phyloP scores from a whole-genome alignment of 83 land plant species.

The Larix sibirica region DNA sequence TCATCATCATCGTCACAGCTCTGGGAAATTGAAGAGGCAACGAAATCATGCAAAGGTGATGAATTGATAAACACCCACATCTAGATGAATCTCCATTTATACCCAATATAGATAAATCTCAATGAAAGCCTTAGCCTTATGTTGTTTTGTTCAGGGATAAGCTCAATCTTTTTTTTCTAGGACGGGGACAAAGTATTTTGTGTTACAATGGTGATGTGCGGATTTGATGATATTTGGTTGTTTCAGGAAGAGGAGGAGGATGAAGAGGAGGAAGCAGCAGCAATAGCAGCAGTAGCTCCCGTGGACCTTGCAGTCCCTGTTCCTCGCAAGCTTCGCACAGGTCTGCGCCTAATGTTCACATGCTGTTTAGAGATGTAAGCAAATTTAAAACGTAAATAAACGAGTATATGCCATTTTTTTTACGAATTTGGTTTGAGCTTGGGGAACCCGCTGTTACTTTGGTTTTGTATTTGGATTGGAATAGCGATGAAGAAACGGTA shows the following conservation, averaged over 20 bases:
- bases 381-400: neutral
- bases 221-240: too few species aligned
- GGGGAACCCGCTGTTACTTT: neutral
- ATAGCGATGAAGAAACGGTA: neutral
- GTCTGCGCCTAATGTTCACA: conserved; percentile 3
- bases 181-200: neutral
- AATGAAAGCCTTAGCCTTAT: too few species aligned
- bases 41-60: neutral
- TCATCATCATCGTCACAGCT: neutral
- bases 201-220: neutral
- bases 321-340: conserved; percentile 3
- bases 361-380: neutral
- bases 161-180: neutral
- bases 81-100: neutral
- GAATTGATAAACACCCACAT: neutral
- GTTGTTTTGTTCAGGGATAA: too few species aligned
- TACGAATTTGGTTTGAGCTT: neutral
- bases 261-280: neutral
- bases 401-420: neutral
- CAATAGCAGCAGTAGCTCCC: neutral
- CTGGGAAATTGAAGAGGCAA: neutral
- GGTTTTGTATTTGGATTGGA: neutral
- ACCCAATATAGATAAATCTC: neutral
- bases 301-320: neutral
- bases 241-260: neutral